Evolutionary conservation across 2,329 filamentous ascomycete species (phyloP).

Genomic region (Pseudovirgaria hyperparasitica): DNA sequence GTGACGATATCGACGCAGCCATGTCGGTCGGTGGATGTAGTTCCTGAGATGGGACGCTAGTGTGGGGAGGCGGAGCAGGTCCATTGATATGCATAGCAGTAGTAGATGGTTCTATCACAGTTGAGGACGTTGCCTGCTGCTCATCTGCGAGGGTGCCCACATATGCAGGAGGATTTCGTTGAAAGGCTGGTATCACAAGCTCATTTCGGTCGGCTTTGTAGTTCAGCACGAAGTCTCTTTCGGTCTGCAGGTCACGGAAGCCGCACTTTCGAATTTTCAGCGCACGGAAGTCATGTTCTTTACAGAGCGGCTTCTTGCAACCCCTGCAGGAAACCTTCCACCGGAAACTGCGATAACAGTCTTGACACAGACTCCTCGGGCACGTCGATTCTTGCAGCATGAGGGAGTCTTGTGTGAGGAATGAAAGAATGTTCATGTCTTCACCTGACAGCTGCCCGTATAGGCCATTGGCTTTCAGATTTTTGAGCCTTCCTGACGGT

Average conservation of each 20-base stretch:
- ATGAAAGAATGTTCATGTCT: conserved; percentile 25
- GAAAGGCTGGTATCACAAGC: conserved; percentile 24
- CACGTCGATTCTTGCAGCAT: conserved; percentile 31
- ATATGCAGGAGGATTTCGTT: conserved; percentile 13
- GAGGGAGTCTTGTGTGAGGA: conserved; percentile 29
- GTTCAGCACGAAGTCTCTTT: conserved; percentile 28
- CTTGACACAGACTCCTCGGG: conserved; percentile 43
- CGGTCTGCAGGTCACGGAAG: conserved; percentile 40
- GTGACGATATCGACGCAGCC: conserved; percentile 15
- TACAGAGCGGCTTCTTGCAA: conserved; percentile 44
- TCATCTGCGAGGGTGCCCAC: conserved; percentile 13
- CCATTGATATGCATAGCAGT: conserved; percentile 3
- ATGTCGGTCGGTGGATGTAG: conserved; percentile 14
- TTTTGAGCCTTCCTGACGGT: conserved; percentile 29
- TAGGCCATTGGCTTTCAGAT: conserved; percentile 27
- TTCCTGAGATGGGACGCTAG: conserved; percentile 13
- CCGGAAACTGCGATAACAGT: conserved; percentile 43
- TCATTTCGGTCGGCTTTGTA: conserved; percentile 19
- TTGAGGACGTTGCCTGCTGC: conserved; percentile 11
- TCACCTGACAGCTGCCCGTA: conserved; percentile 29
- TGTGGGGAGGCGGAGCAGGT: conserved; percentile 23
- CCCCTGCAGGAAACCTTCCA: conserved; percentile 48
- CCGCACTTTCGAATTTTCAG: conserved; percentile 45
- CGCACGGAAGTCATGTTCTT: conserved; percentile 46
- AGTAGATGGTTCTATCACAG: conserved; percentile 10